Evolutionary conservation across 306 rosid species (phyloP).

Genomic region (Pterocarpus macrocarpus): DNA sequence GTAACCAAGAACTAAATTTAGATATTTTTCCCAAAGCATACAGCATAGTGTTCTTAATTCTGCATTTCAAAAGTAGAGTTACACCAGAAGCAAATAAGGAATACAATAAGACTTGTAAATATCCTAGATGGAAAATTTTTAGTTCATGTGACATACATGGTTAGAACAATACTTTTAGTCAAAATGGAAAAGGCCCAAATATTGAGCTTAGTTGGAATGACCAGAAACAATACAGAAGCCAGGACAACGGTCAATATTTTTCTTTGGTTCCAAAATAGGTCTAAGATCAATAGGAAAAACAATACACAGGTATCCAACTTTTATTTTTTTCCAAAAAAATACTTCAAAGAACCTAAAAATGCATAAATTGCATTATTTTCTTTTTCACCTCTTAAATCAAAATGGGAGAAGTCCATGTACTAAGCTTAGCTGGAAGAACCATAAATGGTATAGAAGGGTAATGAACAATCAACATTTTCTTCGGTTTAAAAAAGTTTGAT

Average conservation of each 20-base stretch:
- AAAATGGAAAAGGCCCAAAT: constrained; percentile 5
- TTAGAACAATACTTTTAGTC: not conserved
- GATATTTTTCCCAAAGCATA: not conserved
- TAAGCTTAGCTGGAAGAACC: too few species aligned
- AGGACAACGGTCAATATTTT: not conserved
- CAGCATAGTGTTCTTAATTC: not conserved
- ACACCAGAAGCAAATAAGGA: constrained; percentile 20
- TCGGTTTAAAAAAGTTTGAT: too few species aligned
- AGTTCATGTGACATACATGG: constrained; percentile 22
- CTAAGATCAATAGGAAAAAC: not conserved
- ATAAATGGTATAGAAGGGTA: too few species aligned
- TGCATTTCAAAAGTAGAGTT: constrained; percentile 29
- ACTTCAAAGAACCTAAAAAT: constrained; percentile 2
- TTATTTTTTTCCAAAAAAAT: too few species aligned
- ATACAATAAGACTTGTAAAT: constrained; percentile 10
- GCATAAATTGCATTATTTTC: not conserved
- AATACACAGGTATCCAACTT: not conserved
- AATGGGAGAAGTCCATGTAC: too few species aligned
- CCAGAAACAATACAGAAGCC: constrained; percentile 18
- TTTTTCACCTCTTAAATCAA: not conserved
- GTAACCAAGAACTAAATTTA: too few species aligned
- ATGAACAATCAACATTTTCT: too few species aligned
- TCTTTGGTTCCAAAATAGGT: constrained; percentile 11
- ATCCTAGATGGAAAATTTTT: not conserved
- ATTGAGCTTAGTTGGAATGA: not conserved